phyloP scores from a whole-genome alignment of 805 yeast species.

The Monosporozyma unispora region DNA sequence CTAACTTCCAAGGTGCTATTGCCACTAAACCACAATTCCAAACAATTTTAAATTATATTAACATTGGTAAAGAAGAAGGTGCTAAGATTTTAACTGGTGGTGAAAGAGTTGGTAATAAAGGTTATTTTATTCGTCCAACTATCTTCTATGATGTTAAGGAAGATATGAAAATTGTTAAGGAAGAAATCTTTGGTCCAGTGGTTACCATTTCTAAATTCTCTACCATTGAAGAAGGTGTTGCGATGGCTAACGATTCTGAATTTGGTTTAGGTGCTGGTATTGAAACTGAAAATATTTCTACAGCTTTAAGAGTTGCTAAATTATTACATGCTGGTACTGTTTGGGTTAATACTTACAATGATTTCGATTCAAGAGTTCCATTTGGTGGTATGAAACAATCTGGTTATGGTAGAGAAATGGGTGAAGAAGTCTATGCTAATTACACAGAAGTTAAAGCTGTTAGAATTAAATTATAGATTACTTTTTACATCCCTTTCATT shows the following conservation, averaged over 20 bases:
- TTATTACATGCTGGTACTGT: slow-evolving; percentile 66
- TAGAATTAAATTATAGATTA: slow-evolving; percentile 39
- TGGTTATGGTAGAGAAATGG: slow-evolving; percentile 85
- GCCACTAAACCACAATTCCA: slow-evolving; percentile 44
- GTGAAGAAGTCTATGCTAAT: slow-evolving; percentile 65
- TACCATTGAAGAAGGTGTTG: slow-evolving; percentile 58
- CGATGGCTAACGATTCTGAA: slow-evolving; percentile 58
- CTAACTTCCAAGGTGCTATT: slow-evolving; percentile 69
- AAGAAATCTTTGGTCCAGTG: slow-evolving; percentile 78
- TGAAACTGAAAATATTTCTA: slow-evolving; percentile 55
- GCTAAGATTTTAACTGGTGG: slow-evolving; percentile 67
- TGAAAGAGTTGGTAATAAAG: slow-evolving; percentile 52
- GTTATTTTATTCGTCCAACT: slow-evolving; percentile 67
- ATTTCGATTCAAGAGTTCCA: slow-evolving; percentile 66
- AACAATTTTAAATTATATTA: slow-evolving; percentile 59
- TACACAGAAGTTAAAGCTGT: slow-evolving; percentile 72
- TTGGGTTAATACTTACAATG: slow-evolving; percentile 76
- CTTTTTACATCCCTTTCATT: too few species aligned
- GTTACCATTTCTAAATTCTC: slow-evolving; percentile 61
- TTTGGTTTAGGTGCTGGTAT: slow-evolving; percentile 79
- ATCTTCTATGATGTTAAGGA: slow-evolving; percentile 60
- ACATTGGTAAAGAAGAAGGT: slow-evolving; percentile 58
- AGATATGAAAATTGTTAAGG: slow-evolving; percentile 53
- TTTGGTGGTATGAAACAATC: slow-evolving; percentile 76
- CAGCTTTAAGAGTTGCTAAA: slow-evolving; percentile 54